Base-by-base conservation (phyloP, 805 yeast genomes). In the Schwanniomyces occidentalis region DNA sequence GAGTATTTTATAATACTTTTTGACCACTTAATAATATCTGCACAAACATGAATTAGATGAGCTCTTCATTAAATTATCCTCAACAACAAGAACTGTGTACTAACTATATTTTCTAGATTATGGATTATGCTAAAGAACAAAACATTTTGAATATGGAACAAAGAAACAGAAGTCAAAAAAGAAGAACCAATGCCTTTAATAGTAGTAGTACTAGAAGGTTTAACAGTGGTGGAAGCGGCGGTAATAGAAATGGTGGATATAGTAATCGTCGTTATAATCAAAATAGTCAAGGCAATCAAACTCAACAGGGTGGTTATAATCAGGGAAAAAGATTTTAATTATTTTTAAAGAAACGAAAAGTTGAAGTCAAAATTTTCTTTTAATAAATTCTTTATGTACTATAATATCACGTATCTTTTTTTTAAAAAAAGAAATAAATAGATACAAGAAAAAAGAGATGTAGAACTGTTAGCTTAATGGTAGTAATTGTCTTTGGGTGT, bases 51-150 rank as follows among this genome's bases (percentile, higher is more conserved):
- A n/a, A n/a, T n/a, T n/a, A n/a, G n/a, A 21, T 21, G 23, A 21
- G 8, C 10, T 21, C 23, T 21, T 21, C 23, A 21, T 21, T 21
- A 21, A 21, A 8, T n/a, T n/a, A n/a, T n/a, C n/a, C n/a, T n/a
- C n/a, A n/a, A n/a, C n/a, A n/a, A n/a, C n/a, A n/a, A n/a, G 4
- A 13, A 12, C 15, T 9, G 16, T 19, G 8, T 34, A 34, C 30
- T 28, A 29, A 34, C 38, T 24, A 7, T 10, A 9, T 15, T 21
- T 8, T 29, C 8, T 40, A 56, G 50, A 69, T 83, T 26, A 85
- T 85, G 69, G 89, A 82, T 47, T 76, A 79, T 44, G 85, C 85
- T 42, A 83, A 81, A 54, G 85, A 80, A 46, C 84, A 78, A 47
- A 76, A 74, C 46, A 59, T 68, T 44, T 63, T 74, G 52, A 65